Base-by-base conservation (phyloP, 1,284 basidiomycete species). In the Gomphus bonarii region DNA sequence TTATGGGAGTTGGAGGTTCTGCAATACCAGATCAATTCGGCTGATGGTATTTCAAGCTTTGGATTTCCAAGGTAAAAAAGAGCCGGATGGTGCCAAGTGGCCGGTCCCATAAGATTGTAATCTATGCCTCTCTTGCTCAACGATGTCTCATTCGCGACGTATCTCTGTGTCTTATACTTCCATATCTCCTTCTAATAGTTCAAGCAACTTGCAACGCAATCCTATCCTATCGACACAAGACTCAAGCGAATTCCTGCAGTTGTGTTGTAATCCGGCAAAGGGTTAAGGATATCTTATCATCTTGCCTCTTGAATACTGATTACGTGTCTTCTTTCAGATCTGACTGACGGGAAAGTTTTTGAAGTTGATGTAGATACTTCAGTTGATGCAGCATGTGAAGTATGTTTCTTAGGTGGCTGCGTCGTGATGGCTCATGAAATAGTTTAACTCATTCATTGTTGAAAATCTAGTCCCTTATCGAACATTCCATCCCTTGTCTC, bases 351-450 rank as follows among this genome's bases (percentile, higher is more conserved):
- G 18, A 22, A 50, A 25, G 74, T 88, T 49, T 75, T 85, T 20
- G 70, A 73, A 20, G 75, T 90, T 9, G 82, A 84, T 57, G 78
- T 78, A 12, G 79, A 84, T 43, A 80, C 75, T 3, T 82, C 76
- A 50, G 88, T 90, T 12, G 87, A 90, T 66, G 83, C 86, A 46
- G 87, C 88, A 14, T 90, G 87, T 64, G 86, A 88, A 63, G 88
- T 84, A 65, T 63, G 77, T 70, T 35, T 20, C 38, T 48, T 36
- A 35, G 54, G 44, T 31, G 50, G 53, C 16, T 36, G n/a, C 30
- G 28, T 33, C 25, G 28, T 40, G 16, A 16, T 40, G 14, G 42
- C 18, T 8, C 9, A 18, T 20, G 18, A 43, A 18, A 10, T 43
- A 20, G 18, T 11, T 9, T 18, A 8, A 28, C 12, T 33, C 49